Conservation (phyloP, 176 grass and related monocot genomes). For the Aegilops umbellulata region DNA sequence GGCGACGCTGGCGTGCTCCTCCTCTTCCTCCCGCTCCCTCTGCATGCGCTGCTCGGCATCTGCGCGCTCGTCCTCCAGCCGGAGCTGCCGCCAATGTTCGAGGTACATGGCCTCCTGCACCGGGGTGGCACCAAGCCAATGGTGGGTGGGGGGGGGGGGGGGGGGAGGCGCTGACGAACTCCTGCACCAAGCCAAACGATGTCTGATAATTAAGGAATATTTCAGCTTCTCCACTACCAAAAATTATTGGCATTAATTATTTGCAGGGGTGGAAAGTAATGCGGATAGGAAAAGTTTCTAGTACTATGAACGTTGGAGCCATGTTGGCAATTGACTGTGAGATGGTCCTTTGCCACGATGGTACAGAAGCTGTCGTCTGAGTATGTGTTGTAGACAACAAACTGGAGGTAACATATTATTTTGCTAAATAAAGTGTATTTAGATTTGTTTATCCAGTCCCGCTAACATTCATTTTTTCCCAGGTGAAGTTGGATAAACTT, state of each 20-base stretch:
- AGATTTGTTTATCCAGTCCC: background rate
- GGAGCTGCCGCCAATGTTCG: no score
- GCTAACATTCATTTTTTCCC: background rate
- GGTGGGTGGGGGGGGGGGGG: no score
- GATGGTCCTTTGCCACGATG: constrained; percentile 85
- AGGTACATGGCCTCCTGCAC: no score
- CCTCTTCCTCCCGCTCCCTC: no score
- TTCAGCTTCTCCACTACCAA: background rate
- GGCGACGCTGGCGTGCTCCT: no score
- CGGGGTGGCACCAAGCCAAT: no score
- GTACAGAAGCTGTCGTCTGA: constrained; percentile 63
- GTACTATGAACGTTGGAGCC: constrained; percentile 35
- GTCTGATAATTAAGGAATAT: background rate
- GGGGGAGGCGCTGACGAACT: no score
- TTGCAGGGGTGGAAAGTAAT: constrained; percentile 69
- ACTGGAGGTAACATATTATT: constrained; percentile 51
- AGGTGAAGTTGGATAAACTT: constrained; percentile 75
- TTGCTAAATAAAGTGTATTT: constrained; percentile 2
- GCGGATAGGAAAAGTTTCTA: constrained; percentile 34
- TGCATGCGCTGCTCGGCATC: no score
- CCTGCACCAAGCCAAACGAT: background rate
- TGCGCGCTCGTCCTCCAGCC: no score
- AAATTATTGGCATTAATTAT: background rate
- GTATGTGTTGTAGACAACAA: constrained; percentile 79
- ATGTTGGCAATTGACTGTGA: constrained; percentile 82